These are phyloP conservation scores for Leccinum imitatum DNA, from an alignment of 768 basidiomycete genomes.

Conservation along the genomic window DNA sequence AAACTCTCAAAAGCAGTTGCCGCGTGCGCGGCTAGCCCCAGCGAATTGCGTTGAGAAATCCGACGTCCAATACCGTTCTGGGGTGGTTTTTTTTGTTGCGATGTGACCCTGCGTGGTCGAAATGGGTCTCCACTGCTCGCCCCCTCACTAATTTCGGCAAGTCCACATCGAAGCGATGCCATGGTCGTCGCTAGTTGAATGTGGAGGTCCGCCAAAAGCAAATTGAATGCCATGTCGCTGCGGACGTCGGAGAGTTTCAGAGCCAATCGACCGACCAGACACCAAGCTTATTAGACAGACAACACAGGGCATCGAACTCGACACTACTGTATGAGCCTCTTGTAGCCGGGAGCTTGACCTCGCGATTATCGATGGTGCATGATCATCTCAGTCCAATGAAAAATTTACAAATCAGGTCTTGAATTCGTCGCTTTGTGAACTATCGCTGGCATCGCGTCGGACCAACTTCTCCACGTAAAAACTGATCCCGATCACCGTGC, in stretches of 20 bases:
- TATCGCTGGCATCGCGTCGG: conserved; percentile 11
- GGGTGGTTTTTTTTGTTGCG: background rate
- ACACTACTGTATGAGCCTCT: conserved; percentile 2
- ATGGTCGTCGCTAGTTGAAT: background rate
- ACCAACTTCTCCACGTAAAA: conserved; percentile 26
- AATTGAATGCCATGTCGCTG: background rate
- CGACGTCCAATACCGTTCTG: background rate
- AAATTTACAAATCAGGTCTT: conserved; percentile 6
- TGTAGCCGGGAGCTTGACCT: conserved; percentile 18
- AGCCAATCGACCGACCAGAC: conserved; percentile 4
- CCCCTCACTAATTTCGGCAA: background rate
- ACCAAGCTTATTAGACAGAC: background rate
- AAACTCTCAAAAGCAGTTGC: conserved; percentile 15
- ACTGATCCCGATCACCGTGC: conserved; percentile 14
- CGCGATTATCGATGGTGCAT: conserved; percentile 21
- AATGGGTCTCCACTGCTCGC: background rate
- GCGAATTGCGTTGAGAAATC: background rate
- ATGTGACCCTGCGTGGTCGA: background rate
- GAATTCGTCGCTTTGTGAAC: background rate
- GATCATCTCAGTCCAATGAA: conserved; percentile 14
- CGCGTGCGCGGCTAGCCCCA: conserved; percentile 1
- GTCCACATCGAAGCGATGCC: background rate
- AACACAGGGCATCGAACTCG: conserved; percentile 4
- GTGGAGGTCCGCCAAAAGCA: conserved; percentile 2
- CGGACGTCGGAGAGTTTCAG: background rate